A percentile compares a stretch with the other conserved stretches of the same genome.
phyloP scores from a whole-genome alignment of 1,284 basidiomycete genomes.

The Ustilago nuda region DNA sequence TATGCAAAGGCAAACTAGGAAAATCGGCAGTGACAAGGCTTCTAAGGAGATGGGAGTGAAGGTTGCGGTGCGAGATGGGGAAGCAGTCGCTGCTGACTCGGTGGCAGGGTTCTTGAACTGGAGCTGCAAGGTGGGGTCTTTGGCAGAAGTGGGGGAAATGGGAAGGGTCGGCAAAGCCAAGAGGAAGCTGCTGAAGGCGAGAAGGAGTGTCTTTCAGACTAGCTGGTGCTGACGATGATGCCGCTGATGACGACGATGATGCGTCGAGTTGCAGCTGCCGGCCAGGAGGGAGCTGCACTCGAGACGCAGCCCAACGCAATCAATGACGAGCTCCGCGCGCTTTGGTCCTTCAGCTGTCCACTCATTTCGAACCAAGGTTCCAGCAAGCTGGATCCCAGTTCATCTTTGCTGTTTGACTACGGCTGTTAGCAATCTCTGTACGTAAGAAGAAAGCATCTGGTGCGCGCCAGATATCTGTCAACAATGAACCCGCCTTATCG shows the following conservation, averaged over 20 bases:
- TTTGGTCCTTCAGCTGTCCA: background rate
- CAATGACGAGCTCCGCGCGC: background rate
- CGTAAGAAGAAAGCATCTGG: too few species aligned
- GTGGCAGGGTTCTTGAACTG: too few species aligned
- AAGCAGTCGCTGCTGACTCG: background rate
- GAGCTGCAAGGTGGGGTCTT: background rate
- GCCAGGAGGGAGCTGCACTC: background rate
- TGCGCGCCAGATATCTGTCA: too few species aligned
- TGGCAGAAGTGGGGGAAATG: background rate
- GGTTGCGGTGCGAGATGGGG: background rate
- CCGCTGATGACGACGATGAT: conserved; percentile 21
- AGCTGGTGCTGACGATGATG: conserved; percentile 10
- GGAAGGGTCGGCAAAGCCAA: background rate
- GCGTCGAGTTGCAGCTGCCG: conserved; percentile 4
- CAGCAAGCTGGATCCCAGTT: background rate
- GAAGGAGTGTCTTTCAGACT: background rate
- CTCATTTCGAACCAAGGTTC: background rate
- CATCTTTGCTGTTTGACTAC: background rate
- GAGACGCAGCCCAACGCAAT: conserved; percentile 1
- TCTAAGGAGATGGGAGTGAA: too few species aligned
- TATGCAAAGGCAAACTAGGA: background rate
- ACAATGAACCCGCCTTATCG: too few species aligned
- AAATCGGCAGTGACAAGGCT: background rate
- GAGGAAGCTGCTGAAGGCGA: background rate
- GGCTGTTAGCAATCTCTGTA: too few species aligned